Percentiles rank a stretch among this genome's conserved stretches.
Conservation (phyloP, 2,329 filamentous ascomycete species). For the Cryphonectria carpinicola region DNA sequence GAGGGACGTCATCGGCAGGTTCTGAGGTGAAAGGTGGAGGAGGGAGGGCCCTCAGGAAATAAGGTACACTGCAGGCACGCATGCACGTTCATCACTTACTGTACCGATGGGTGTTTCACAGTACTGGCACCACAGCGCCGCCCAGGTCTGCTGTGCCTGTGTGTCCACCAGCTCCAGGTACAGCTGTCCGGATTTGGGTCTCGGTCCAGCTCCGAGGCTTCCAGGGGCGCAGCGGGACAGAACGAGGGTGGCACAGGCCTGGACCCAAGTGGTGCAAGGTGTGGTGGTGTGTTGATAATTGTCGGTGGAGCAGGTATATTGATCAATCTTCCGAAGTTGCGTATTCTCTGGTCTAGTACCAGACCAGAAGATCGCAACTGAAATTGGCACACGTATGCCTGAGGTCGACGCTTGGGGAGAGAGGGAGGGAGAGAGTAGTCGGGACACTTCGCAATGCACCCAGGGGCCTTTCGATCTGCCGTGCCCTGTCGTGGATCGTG, state of each 20-base stretch:
- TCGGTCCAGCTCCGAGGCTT: slow-evolving; percentile 13
- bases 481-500: background rate
- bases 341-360: background rate
- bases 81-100: background rate
- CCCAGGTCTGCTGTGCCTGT: background rate
- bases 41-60: slow-evolving; percentile 2
- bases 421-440: background rate
- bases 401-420: background rate
- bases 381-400: background rate
- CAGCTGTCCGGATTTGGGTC: background rate
- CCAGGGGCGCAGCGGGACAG: background rate
- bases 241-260: slow-evolving; percentile 10
- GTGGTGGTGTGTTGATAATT: background rate
- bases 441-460: background rate
- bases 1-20: slow-evolving; percentile 16
- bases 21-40: slow-evolving; percentile 12
- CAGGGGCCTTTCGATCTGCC: background rate
- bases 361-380: background rate
- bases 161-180: background rate
- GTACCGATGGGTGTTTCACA: background rate
- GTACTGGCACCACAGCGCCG: background rate
- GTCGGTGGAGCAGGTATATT: slow-evolving; percentile 7
- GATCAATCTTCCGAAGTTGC: background rate
- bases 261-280: background rate
- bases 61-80: slow-evolving; percentile 4